Evolutionary conservation across 2,329 filamentous ascomycete species (phyloP).

Genomic region (Dactylellina leptospora): DNA sequence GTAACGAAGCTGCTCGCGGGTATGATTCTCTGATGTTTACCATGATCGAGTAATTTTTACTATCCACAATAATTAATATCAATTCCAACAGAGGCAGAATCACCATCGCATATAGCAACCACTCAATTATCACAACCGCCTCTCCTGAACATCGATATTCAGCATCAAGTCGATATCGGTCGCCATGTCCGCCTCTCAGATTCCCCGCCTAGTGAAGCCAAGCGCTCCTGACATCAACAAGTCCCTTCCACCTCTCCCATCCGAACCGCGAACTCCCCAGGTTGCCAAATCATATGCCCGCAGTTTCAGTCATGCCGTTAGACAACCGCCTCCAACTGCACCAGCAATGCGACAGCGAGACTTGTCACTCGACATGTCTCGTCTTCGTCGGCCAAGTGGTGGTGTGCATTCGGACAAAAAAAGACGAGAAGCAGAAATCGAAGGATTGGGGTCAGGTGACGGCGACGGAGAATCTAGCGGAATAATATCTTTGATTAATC

Average conservation of each 20-base stretch:
- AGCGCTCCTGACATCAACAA: conserved; percentile 27
- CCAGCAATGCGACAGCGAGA: conserved; percentile 15
- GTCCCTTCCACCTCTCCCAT: conserved; percentile 32
- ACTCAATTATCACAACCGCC: neutral
- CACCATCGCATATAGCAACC: neutral
- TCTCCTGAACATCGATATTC: neutral
- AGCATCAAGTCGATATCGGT: neutral
- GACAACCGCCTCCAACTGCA: conserved; percentile 18
- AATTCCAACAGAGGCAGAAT: neutral
- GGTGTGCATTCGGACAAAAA: neutral
- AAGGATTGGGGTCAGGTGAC: neutral
- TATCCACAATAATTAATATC: too few species aligned
- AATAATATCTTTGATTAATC: conserved; percentile 19
- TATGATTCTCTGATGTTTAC: too few species aligned
- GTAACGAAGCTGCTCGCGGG: too few species aligned
- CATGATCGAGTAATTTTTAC: too few species aligned
- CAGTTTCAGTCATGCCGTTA: conserved; percentile 32
- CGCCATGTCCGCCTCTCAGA: conserved; percentile 10
- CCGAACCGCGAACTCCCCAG: conserved; percentile 16
- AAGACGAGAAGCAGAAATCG: neutral
- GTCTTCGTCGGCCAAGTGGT: conserved; percentile 1
- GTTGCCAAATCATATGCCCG: conserved; percentile 3
- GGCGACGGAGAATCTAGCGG: conserved; percentile 9
- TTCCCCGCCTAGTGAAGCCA: conserved; percentile 10
- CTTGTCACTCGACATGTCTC: conserved; percentile 21